phyloP scores from a whole-genome alignment of 176 grass and related monocot species.

The Saccharum officinarum region DNA sequence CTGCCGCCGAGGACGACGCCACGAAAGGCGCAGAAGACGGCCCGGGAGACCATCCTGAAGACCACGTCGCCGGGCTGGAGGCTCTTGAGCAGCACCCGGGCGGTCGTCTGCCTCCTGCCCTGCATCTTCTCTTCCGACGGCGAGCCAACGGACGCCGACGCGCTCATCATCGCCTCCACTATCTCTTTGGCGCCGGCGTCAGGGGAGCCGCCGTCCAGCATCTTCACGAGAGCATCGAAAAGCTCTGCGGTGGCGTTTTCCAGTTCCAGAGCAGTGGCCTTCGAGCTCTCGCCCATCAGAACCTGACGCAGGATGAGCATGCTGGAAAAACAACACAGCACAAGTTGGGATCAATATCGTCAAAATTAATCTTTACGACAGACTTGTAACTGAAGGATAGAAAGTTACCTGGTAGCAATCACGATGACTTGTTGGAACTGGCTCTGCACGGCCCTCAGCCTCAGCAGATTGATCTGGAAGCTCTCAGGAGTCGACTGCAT shows the following conservation, averaged over 20 bases:
- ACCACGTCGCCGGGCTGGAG: slow-evolving; percentile 60
- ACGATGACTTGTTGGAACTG: slow-evolving; percentile 83
- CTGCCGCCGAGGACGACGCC: slow-evolving; percentile 54
- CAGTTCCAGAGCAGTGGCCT: slow-evolving; percentile 17
- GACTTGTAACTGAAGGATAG: neutral
- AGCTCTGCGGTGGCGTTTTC: slow-evolving; percentile 48
- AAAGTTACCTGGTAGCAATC: slow-evolving; percentile 64
- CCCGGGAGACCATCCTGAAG: slow-evolving; percentile 68
- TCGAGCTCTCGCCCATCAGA: slow-evolving; percentile 60
- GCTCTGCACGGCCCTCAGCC: slow-evolving; percentile 69
- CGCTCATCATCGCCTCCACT: slow-evolving; percentile 52
- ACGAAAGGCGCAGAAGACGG: slow-evolving; percentile 57
- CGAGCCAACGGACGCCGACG: slow-evolving; percentile 18
- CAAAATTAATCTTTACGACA: neutral
- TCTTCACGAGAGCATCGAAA: slow-evolving; percentile 43
- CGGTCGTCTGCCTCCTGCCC: slow-evolving; percentile 54
- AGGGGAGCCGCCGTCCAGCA: slow-evolving; percentile 43
- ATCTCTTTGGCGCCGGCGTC: slow-evolving; percentile 65
- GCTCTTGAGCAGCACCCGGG: slow-evolving; percentile 70
- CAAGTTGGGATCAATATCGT: neutral
- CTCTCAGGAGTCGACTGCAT: slow-evolving; percentile 65
- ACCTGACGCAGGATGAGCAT: slow-evolving; percentile 80
- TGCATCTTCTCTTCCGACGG: slow-evolving; percentile 40
- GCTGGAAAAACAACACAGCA: slow-evolving; percentile 37
- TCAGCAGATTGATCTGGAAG: slow-evolving; percentile 65